Conservation (phyloP, 2,329 filamentous ascomycete species). For the Penicillium thymicola region DNA sequence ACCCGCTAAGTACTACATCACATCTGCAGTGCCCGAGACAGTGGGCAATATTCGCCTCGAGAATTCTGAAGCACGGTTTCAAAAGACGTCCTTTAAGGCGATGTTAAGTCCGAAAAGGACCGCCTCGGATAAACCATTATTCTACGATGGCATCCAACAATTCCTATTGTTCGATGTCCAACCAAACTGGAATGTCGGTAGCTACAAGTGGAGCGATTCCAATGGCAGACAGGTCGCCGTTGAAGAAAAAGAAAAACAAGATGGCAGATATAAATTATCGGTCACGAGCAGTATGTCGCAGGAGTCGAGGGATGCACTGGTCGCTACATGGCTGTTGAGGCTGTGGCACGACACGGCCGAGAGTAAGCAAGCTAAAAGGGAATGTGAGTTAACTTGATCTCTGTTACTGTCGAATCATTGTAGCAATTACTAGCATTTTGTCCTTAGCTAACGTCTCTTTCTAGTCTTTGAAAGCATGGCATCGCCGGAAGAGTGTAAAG, state of each 20-base stretch:
- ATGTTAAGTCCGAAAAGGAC: neutral
- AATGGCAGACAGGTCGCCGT: slow-evolving; percentile 1
- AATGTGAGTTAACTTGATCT: slow-evolving; percentile 7
- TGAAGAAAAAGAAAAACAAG: neutral
- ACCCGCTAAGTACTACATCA: slow-evolving; percentile 16
- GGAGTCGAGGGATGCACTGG: slow-evolving; percentile 14
- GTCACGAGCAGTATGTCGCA: slow-evolving; percentile 2
- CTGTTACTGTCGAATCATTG: neutral
- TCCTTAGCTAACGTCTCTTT: neutral
- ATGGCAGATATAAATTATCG: slow-evolving; percentile 1
- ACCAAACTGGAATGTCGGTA: neutral
- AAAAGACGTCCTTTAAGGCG: slow-evolving; percentile 1
- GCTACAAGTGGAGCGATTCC: slow-evolving; percentile 10
- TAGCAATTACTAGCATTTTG: too few relatives aligned
- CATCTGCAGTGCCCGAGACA: neutral
- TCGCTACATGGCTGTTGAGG: slow-evolving; percentile 17
- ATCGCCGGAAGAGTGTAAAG: neutral
- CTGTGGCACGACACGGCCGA: slow-evolving; percentile 17
- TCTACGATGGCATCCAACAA: neutral
- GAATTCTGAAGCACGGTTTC: neutral
- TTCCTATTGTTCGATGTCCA: neutral
- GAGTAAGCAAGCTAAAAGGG: slow-evolving; percentile 15
- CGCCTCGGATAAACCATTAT: neutral
- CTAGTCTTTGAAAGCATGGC: slow-evolving; percentile 2
- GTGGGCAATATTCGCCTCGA: slow-evolving; percentile 17